Percentiles rank a stretch among this genome's conserved stretches.
Conservation (phyloP, 1,139 yeast species). For the Blastobotrys elegans region DNA sequence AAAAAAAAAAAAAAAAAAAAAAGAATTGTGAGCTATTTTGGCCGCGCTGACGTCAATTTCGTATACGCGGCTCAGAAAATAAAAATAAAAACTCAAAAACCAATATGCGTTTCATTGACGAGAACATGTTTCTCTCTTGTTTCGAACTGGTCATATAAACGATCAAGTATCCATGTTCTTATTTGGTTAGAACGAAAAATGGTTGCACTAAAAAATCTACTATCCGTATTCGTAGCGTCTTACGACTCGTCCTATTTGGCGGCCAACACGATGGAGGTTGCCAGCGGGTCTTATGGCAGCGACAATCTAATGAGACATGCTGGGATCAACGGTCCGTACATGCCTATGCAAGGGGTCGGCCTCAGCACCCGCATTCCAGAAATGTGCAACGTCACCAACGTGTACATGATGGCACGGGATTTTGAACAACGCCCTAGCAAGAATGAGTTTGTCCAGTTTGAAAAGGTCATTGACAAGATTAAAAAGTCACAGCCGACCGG, state of each 20-base stretch:
- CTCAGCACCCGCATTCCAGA: neutral
- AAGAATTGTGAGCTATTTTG: too few species aligned
- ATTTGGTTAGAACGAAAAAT: neutral
- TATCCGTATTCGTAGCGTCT: neutral
- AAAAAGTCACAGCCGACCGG: neutral
- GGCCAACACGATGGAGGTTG: neutral
- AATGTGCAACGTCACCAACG: neutral
- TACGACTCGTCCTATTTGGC: neutral
- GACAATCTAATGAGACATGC: neutral
- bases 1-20: too few species aligned
- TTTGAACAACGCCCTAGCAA: conserved; percentile 6
- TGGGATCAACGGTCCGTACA: conserved; percentile 8
- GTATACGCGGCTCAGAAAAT: neutral
- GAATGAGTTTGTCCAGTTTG: conserved; percentile 2
- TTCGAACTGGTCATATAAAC: too few species aligned
- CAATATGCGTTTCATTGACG: too few species aligned
- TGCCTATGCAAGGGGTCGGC: conserved; percentile 3
- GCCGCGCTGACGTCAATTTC: neutral
- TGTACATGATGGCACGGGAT: conserved; percentile 7
- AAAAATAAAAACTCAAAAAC: too few species aligned
- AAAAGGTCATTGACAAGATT: neutral
- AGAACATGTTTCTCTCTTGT: too few species aligned
- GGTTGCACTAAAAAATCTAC: neutral
- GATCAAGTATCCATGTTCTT: too few species aligned
- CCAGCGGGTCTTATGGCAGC: neutral